Evolutionary conservation across 371 early-diverging fungal genomes (phyloP).

Genomic region (Dichotomocladium elegans): DNA sequence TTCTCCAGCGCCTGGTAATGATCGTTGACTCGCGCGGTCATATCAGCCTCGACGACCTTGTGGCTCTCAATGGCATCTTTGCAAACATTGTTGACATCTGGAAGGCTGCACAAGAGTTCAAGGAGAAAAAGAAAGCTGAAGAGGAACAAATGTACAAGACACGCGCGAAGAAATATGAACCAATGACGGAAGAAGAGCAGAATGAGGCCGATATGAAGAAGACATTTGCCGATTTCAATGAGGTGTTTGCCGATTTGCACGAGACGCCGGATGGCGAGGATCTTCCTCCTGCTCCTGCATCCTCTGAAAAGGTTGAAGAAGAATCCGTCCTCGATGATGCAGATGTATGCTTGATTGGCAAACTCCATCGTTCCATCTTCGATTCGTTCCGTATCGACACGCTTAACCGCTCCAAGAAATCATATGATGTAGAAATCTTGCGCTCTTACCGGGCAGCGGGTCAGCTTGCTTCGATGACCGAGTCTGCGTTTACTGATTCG

Average conservation of each 20-base stretch:
- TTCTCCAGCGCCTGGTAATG: slow-evolving; percentile 54
- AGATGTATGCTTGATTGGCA: slow-evolving; percentile 52
- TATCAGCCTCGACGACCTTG: slow-evolving; percentile 46
- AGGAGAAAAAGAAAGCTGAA: slow-evolving; percentile 63
- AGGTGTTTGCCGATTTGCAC: slow-evolving; percentile 50
- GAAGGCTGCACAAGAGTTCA: slow-evolving; percentile 68
- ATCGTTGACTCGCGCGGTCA: slow-evolving; percentile 54
- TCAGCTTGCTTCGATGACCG: slow-evolving; percentile 31
- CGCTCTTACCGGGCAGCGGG: slow-evolving; percentile 37
- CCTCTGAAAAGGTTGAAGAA: slow-evolving; percentile 43
- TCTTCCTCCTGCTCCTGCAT: not conserved
- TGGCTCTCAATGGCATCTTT: slow-evolving; percentile 52
- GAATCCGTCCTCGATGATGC: slow-evolving; percentile 51
- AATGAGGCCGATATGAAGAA: slow-evolving; percentile 69
- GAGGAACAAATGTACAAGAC: slow-evolving; percentile 73
- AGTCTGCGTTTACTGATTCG: slow-evolving; percentile 20
- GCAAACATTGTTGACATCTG: slow-evolving; percentile 68
- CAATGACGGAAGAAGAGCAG: slow-evolving; percentile 67
- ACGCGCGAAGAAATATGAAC: slow-evolving; percentile 60
- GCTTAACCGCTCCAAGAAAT: slow-evolving; percentile 11
- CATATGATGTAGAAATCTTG: slow-evolving; percentile 23
- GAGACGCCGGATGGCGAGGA: slow-evolving; percentile 21
- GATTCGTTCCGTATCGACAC: slow-evolving; percentile 18
- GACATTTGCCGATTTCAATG: slow-evolving; percentile 76
- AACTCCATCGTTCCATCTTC: slow-evolving; percentile 33